These are phyloP conservation scores for Aegilops bicornis DNA, from an alignment of 176 grass and related monocot species.

Conservation along the genomic window DNA sequence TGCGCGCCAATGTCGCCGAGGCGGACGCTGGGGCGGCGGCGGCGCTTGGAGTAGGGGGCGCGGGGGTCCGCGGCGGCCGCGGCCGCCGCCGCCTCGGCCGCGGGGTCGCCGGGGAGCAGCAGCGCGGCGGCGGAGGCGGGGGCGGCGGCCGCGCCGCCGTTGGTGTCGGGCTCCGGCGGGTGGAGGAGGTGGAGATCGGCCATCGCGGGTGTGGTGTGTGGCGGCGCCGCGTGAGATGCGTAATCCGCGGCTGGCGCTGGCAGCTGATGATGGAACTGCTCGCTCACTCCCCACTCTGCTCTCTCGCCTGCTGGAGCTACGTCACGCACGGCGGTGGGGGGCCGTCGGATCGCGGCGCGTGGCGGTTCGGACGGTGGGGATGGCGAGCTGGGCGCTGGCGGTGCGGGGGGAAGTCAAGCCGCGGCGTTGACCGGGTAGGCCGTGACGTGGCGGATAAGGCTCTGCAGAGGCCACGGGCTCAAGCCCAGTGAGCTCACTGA, in stretches of 20 bases:
- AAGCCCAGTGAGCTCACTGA: not conserved
- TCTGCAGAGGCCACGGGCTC: not conserved
- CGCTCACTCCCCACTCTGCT: not conserved
- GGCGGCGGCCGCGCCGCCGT: constrained; percentile 3
- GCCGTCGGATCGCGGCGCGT: constrained; percentile 15
- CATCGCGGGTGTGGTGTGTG: constrained; percentile 24
- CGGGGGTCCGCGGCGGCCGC: not conserved
- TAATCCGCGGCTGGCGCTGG: constrained; percentile 40
- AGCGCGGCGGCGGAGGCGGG: not conserved
- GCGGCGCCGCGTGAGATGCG: constrained; percentile 41
- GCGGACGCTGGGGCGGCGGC: constrained; percentile 91
- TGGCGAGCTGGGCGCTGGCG: not conserved
- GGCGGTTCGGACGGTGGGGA: not conserved
- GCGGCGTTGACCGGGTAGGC: constrained; percentile 28
- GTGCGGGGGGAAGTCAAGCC: not conserved
- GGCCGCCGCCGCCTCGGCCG: not conserved
- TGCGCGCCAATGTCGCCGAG: constrained; percentile 77
- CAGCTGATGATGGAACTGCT: constrained; percentile 1
- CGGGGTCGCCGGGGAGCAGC: not conserved
- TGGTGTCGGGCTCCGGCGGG: constrained; percentile 41
- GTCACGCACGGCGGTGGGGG: not conserved
- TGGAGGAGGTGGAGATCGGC: constrained; percentile 61
- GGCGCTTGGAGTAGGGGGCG: constrained; percentile 65
- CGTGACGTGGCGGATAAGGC: not conserved
- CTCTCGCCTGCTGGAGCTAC: not conserved